A percentile compares a stretch with the other conserved stretches of the same genome.
These are phyloP conservation scores for Rhodosporidiobolus sp. DNA, from an alignment of 768 basidiomycete species.

Conservation along the genomic window DNA sequence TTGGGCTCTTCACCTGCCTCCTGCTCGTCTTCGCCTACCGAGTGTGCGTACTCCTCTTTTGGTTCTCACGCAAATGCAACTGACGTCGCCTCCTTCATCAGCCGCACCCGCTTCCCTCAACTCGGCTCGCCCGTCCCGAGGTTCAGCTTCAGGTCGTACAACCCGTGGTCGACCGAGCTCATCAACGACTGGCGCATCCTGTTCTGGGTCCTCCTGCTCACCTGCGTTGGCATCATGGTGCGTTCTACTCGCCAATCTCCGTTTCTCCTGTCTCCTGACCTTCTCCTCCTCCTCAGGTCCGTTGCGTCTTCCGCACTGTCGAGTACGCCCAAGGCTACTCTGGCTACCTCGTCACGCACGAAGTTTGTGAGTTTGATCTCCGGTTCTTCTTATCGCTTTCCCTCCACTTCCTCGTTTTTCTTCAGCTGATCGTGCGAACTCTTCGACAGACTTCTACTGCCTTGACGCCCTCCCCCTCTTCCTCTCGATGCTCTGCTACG, in stretches of 20 bases:
- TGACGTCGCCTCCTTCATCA: not conserved
- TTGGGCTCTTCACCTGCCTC: slow-evolving; percentile 26
- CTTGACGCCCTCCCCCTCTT: slow-evolving; percentile 39
- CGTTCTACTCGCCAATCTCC: not conserved
- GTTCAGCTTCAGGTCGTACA: not conserved
- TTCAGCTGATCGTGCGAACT: not conserved
- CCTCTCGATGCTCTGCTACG: slow-evolving; percentile 31
- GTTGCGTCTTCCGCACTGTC: slow-evolving; percentile 30
- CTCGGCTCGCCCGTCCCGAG: not conserved
- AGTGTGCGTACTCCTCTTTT: slow-evolving; percentile 17
- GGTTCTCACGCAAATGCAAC: not conserved
- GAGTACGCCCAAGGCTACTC: slow-evolving; percentile 32
- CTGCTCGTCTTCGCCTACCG: slow-evolving; percentile 28
- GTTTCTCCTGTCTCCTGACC: not conserved
- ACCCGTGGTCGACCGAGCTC: not conserved
- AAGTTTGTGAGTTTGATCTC: slow-evolving; percentile 1
- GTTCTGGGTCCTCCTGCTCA: slow-evolving; percentile 10
- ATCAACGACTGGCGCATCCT: slow-evolving; percentile 28
- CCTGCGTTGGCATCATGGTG: slow-evolving; percentile 32
- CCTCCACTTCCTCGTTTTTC: not conserved
- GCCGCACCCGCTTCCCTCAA: slow-evolving; percentile 6
- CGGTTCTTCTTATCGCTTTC: not conserved
- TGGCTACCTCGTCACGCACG: slow-evolving; percentile 29
- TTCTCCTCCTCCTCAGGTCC: not conserved
- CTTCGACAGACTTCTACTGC: slow-evolving; percentile 20